Conservation (phyloP, 2,329 filamentous ascomycete genomes). For the Arthroderma sp. region DNA sequence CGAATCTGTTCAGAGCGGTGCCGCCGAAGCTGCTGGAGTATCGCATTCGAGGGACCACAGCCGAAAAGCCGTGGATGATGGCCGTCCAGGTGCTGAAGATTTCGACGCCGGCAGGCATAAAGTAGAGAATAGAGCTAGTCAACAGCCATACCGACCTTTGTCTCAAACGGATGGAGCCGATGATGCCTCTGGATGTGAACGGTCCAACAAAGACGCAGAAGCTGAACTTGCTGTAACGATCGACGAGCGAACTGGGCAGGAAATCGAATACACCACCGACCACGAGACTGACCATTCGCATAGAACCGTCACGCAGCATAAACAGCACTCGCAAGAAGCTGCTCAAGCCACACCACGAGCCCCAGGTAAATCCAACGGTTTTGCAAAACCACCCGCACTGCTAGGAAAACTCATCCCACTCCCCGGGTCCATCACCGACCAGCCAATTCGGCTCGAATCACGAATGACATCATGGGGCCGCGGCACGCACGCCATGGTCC, state of each 20-base stretch:
- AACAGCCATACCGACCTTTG: too few species aligned
- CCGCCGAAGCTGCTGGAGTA: too few species aligned
- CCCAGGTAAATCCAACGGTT: constrained; percentile 9
- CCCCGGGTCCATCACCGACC: constrained; percentile 49
- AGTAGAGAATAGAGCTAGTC: too few species aligned
- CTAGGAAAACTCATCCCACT: constrained; percentile 56
- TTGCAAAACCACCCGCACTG: constrained; percentile 24
- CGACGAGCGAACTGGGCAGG: constrained; percentile 30
- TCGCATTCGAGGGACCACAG: too few species aligned
- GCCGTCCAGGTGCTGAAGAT: too few species aligned
- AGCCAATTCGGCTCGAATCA: constrained; percentile 52
- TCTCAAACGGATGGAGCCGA: too few species aligned
- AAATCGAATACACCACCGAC: constrained; percentile 12
- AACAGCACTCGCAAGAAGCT: neutral
- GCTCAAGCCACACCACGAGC: neutral
- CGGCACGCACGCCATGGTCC: constrained; percentile 51
- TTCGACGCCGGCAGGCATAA: too few species aligned
- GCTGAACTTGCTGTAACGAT: constrained; percentile 29
- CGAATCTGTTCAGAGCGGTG: too few species aligned
- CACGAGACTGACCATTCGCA: neutral
- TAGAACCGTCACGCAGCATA: neutral
- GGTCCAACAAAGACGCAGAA: neutral
- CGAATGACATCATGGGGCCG: constrained; percentile 69
- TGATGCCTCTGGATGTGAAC: too few species aligned
- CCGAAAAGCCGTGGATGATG: too few species aligned